Percentiles rank a stretch among this genome's conserved stretches.
phyloP scores from a whole-genome alignment of 2,329 filamentous ascomycete genomes.

The Thielaviopsis euricoi region DNA sequence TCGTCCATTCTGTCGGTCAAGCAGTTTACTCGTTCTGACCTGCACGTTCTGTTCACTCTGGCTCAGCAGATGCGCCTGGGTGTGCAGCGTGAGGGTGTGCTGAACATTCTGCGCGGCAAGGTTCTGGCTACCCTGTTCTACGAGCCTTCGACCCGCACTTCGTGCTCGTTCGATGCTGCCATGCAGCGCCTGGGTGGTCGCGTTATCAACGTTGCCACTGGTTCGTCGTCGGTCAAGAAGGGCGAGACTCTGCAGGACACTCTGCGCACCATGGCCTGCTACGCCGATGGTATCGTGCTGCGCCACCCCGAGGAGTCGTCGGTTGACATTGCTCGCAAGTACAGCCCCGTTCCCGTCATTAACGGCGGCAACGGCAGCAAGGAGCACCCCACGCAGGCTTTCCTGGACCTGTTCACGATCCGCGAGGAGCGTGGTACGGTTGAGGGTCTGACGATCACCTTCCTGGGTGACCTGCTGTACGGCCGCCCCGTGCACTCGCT shows the following conservation, averaged over 20 bases:
- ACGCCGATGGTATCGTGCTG: constrained; percentile 88
- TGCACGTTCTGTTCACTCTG: constrained; percentile 89
- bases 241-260: constrained; percentile 89
- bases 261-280: constrained; percentile 82
- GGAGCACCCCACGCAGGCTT: constrained; percentile 94
- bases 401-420: constrained; percentile 96
- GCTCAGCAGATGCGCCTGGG: constrained; percentile 95
- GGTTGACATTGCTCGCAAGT: constrained; percentile 69
- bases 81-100: constrained; percentile 78
- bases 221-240: constrained; percentile 80
- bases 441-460: constrained; percentile 88
- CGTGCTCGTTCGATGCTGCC: constrained; percentile 87
- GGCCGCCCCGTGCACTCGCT: constrained; percentile 91
- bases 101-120: constrained; percentile 72
- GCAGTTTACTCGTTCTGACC: constrained; percentile 71
- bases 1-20: constrained; percentile 83
- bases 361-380: constrained; percentile 93
- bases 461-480: constrained; percentile 82
- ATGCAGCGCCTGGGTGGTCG: constrained; percentile 96
- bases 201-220: constrained; percentile 65
- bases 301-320: constrained; percentile 76
- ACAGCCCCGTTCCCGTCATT: constrained; percentile 80
- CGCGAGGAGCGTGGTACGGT: constrained; percentile 94
- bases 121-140: constrained; percentile 91
- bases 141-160: constrained; percentile 91